Conservation (phyloP, 768 basidiomycete species). For the Auricularia auricula-judae region DNA sequence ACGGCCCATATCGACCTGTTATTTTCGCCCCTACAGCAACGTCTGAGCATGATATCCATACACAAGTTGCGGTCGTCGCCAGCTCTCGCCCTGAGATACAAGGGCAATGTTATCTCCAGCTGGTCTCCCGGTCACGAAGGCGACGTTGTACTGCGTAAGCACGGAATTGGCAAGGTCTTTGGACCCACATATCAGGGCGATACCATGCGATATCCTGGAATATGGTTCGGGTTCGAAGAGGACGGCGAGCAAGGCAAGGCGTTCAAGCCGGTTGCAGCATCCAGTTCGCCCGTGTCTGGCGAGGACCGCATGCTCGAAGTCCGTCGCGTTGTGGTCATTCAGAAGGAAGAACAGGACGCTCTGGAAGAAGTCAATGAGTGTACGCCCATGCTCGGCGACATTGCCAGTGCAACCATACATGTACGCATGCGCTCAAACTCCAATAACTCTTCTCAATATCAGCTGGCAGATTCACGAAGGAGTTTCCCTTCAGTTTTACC, state of each 20-base stretch:
- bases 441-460: not conserved
- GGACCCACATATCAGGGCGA: conserved; percentile 77
- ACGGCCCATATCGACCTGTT: conserved; percentile 78
- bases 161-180: conserved; percentile 60
- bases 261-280: conserved; percentile 23
- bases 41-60: conserved; percentile 68
- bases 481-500: conserved; percentile 57
- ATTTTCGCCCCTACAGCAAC: conserved; percentile 69
- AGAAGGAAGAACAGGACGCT: conserved; percentile 56
- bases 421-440: conserved; percentile 21
- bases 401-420: conserved; percentile 57
- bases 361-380: conserved; percentile 62
- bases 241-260: conserved; percentile 43
- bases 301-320: conserved; percentile 69
- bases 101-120: conserved; percentile 44
- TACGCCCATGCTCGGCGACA: conserved; percentile 59
- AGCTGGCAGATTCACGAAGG: conserved; percentile 57
- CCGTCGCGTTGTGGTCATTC: conserved; percentile 60
- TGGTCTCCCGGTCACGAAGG: conserved; percentile 34
- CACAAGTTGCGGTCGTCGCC: conserved; percentile 59
- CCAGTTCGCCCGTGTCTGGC: conserved; percentile 22
- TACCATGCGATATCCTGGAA: conserved; percentile 68
- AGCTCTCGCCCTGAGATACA: conserved; percentile 58
- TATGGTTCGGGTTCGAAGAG: conserved; percentile 78
- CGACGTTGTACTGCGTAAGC: conserved; percentile 37